Evolutionary conservation across 2,329 filamentous ascomycete species (phyloP).

Genomic region (Hymenoscyphus scutula): DNA sequence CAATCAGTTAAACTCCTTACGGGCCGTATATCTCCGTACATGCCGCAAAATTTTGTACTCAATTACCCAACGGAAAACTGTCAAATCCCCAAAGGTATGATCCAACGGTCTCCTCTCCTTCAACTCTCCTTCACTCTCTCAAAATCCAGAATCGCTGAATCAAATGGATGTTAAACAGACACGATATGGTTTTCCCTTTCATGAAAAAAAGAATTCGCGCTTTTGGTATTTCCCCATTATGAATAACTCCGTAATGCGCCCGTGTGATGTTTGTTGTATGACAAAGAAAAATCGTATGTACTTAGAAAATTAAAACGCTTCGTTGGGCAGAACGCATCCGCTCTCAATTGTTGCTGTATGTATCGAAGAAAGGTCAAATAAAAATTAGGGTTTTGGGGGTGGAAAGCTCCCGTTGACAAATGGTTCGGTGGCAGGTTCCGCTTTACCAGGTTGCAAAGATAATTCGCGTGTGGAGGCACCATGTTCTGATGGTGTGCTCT

Average conservation of each 20-base stretch:
- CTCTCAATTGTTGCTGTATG: not conserved
- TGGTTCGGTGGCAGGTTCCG: not conserved
- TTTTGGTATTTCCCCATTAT: conserved; percentile 12
- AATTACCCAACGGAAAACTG: not conserved
- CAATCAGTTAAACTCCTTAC: not conserved
- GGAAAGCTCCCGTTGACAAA: conserved; percentile 8
- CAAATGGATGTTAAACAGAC: conserved; percentile 1
- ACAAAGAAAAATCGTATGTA: conserved; percentile 14
- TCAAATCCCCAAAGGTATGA: not conserved
- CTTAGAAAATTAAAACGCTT: not conserved
- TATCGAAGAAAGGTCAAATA: not conserved
- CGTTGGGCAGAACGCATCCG: not conserved
- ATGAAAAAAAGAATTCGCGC: not conserved
- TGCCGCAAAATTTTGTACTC: not conserved
- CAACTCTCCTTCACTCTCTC: not conserved
- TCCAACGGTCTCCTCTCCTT: not conserved
- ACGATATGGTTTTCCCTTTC: not conserved
- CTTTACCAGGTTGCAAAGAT: not conserved
- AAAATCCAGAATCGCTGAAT: not conserved
- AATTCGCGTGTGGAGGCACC: conserved; percentile 5
- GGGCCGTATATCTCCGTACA: conserved; percentile 3
- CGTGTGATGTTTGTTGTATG: conserved; percentile 1
- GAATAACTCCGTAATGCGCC: conserved; percentile 9
- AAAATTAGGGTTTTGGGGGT: not conserved
- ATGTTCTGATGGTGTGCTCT: conserved; percentile 23